These are phyloP conservation scores for Hagleromyces aurorensis DNA, from an alignment of 805 yeast species.

Conservation along the genomic window DNA sequence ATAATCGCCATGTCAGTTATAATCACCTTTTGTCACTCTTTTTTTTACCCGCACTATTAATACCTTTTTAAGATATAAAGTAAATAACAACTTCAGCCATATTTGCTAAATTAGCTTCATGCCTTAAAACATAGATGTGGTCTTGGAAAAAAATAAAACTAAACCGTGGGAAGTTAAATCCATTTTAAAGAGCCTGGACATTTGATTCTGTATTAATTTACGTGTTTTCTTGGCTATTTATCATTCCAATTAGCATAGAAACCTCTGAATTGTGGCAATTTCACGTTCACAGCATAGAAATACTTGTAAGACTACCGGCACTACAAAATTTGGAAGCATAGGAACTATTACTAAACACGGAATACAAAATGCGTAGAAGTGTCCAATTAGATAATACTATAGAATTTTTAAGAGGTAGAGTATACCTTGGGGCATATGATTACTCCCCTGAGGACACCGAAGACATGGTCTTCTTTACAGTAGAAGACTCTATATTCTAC, in stretches of 20 bases:
- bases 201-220: background rate
- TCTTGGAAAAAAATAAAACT: constrained; percentile 2
- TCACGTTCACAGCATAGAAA: no score
- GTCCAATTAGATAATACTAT: constrained; percentile 31
- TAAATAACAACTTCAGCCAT: constrained; percentile 2
- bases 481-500: constrained; percentile 86
- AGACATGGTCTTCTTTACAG: constrained; percentile 76
- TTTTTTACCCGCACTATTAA: constrained; percentile 1
- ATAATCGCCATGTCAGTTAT: no score
- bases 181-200: constrained; percentile 3
- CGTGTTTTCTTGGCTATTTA: background rate
- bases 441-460: constrained; percentile 67
- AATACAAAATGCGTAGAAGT: constrained; percentile 24
- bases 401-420: constrained; percentile 43
- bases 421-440: constrained; percentile 87
- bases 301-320: no score
- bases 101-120: background rate
- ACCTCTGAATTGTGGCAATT: no score
- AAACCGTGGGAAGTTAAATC: constrained; percentile 1
- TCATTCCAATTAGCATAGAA: no score
- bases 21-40: no score
- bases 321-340: no score
- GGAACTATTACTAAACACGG: background rate
- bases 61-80: constrained; percentile 3
- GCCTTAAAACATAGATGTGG: no score